Evolutionary conservation across 495 filamentous ascomycete species (phyloP).

Genomic region (Talaromyces nanjingensis): DNA sequence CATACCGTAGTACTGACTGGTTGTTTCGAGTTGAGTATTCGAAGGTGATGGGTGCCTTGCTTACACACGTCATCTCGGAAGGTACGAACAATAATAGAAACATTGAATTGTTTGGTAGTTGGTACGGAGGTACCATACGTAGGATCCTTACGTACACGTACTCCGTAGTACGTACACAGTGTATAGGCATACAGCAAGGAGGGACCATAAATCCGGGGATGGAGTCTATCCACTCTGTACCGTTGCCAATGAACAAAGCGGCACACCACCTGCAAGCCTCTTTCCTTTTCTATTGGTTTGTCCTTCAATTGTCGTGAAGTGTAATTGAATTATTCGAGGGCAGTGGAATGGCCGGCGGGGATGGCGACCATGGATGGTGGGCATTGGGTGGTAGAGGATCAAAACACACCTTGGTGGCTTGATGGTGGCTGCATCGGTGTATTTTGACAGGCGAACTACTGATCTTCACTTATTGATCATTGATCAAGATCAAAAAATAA

Average conservation of each 20-base stretch:
- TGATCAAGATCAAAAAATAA: background rate
- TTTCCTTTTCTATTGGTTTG: background rate
- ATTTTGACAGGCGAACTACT: conserved; percentile 6
- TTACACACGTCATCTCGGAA: background rate
- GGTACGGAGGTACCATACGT: no score
- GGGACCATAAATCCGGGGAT: background rate
- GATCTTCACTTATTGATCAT: background rate
- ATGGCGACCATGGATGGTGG: background rate
- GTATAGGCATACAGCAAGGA: background rate
- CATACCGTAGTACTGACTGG: no score
- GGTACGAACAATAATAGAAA: background rate
- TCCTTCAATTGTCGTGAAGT: background rate
- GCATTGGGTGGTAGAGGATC: background rate
- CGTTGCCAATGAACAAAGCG: background rate
- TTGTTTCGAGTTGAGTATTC: no score
- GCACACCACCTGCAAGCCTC: background rate
- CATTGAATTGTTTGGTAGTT: background rate
- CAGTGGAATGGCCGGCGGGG: background rate
- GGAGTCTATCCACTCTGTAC: background rate
- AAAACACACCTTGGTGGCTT: conserved; percentile 6
- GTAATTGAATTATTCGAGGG: background rate
- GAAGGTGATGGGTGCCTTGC: background rate
- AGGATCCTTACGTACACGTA: background rate
- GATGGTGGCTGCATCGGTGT: conserved; percentile 4
- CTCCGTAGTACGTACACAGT: background rate